Evolutionary conservation across 371 early-diverging fungal genomes (phyloP).

Genomic region (Zychaea mexicana): DNA sequence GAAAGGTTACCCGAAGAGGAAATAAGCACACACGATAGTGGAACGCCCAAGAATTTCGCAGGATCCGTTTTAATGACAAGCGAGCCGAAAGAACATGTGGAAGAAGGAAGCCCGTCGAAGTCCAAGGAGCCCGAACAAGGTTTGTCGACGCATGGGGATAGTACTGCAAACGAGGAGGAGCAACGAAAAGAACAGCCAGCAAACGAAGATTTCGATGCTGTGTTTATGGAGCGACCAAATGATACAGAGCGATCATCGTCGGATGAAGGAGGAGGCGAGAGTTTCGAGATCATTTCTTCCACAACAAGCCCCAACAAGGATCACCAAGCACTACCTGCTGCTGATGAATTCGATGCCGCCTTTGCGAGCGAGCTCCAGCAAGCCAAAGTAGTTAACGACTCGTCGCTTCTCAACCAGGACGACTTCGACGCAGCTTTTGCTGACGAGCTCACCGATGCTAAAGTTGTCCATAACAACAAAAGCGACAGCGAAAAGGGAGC

Average conservation of each 20-base stretch:
- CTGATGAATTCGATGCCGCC: slow-evolving; percentile 18
- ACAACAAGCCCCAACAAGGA: neutral
- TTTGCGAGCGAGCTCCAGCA: slow-evolving; percentile 22
- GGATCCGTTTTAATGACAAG: neutral
- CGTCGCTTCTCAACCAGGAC: slow-evolving; percentile 8
- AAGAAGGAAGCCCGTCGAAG: neutral
- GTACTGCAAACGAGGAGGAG: neutral
- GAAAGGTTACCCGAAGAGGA: neutral
- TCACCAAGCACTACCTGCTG: neutral
- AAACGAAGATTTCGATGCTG: slow-evolving; percentile 9
- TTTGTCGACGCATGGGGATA: neutral
- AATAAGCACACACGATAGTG: neutral
- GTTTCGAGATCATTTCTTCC: slow-evolving; percentile 15
- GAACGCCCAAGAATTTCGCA: neutral
- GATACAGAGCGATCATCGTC: slow-evolving; percentile 3
- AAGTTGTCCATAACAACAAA: slow-evolving; percentile 20
- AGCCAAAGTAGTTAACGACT: slow-evolving; percentile 1
- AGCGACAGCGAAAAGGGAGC: slow-evolving; percentile 7
- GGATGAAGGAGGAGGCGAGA: slow-evolving; percentile 4
- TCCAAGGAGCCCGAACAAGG: neutral
- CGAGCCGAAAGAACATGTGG: neutral
- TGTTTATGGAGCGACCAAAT: slow-evolving; percentile 12
- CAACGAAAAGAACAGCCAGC: neutral
- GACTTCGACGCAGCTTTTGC: slow-evolving; percentile 38
- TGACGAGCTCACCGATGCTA: slow-evolving; percentile 38